These are phyloP conservation scores for Schizophyllum amplum DNA, from an alignment of 1,284 basidiomycete species.

Conservation along the genomic window DNA sequence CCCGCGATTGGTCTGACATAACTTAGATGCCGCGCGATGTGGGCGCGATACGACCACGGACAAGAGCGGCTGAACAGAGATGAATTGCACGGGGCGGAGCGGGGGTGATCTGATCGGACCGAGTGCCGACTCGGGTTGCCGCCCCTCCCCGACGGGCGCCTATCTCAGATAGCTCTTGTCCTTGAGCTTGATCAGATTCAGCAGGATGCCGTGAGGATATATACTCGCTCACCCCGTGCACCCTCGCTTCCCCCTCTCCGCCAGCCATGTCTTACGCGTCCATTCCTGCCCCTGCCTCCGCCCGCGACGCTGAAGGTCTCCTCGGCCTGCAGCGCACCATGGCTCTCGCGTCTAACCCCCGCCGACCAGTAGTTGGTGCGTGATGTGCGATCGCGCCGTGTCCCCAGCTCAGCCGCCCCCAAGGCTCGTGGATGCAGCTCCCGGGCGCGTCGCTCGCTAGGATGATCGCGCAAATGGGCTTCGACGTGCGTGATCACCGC, in stretches of 20 bases:
- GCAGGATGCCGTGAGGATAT: not conserved
- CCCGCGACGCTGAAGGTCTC: constrained; percentile 6
- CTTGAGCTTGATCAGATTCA: not conserved
- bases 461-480: constrained; percentile 20
- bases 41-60: too few relatives aligned
- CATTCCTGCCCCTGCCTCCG: too few relatives aligned
- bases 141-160: not conserved
- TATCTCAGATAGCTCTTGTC: not conserved
- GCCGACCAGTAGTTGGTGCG: constrained; percentile 13
- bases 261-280: not conserved
- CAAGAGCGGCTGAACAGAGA: too few relatives aligned
- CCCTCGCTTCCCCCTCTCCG: not conserved
- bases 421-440: constrained; percentile 23
- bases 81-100: too few relatives aligned
- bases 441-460: constrained; percentile 20
- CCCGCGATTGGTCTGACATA: too few relatives aligned
- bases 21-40: too few relatives aligned
- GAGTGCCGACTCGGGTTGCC: too few relatives aligned
- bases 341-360: constrained; percentile 12
- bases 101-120: too few relatives aligned
- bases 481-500: constrained; percentile 15
- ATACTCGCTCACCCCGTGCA: too few relatives aligned
- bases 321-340: constrained; percentile 15
- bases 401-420: not conserved
- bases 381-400: too few relatives aligned